Conservation (phyloP, 352 stramenopile genomes). For the Elongisporangium undulatum region DNA sequence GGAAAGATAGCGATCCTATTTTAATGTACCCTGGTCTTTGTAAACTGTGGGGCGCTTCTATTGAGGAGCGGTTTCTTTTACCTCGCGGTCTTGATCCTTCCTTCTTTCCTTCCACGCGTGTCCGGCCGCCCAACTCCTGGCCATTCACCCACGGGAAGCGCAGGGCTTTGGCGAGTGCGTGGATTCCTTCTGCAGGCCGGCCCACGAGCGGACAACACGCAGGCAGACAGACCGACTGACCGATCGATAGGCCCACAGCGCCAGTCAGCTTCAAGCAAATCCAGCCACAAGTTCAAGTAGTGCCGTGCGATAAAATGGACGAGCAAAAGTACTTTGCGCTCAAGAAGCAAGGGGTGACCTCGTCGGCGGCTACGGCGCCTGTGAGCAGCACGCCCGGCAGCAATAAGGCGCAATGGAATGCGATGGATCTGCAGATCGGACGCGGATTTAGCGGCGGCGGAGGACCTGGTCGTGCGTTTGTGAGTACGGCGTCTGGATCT, state of each 20-base stretch:
- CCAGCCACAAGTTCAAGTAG: neutral
- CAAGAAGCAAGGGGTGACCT: neutral
- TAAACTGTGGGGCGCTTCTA: neutral
- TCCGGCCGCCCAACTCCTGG: neutral
- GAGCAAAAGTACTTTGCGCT: neutral
- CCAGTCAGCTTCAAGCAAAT: neutral
- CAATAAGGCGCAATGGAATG: slow-evolving; percentile 35
- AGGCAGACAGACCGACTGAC: neutral
- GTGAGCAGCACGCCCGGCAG: slow-evolving; percentile 11
- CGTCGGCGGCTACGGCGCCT: neutral
- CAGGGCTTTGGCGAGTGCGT: neutral
- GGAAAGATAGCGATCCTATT: neutral
- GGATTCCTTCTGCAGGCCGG: neutral
- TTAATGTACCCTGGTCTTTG: neutral
- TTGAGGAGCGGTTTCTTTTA: neutral
- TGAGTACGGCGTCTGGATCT: neutral
- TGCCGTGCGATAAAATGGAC: neutral
- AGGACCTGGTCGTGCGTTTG: neutral
- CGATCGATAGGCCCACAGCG: neutral
- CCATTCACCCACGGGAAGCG: neutral
- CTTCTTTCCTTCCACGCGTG: neutral
- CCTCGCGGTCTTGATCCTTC: neutral
- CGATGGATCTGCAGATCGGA: slow-evolving; percentile 45
- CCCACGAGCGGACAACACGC: neutral
- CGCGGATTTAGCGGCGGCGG: neutral